phyloP scores from a whole-genome alignment of 495 filamentous ascomycete genomes.

The Hyaloscypha hepaticicola region DNA sequence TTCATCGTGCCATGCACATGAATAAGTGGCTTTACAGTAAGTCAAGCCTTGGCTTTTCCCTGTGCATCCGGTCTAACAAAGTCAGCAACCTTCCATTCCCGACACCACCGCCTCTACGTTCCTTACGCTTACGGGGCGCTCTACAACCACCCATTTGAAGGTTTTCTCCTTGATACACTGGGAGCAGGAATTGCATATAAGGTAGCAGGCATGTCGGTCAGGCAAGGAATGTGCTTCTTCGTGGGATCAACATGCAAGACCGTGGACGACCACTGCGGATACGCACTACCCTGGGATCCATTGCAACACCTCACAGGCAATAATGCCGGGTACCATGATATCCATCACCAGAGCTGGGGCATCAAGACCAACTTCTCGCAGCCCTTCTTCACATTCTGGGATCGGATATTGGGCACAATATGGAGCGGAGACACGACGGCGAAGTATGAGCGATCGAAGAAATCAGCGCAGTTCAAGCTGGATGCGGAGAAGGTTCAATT shows the following conservation, averaged over 20 bases:
- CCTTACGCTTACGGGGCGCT: conserved; percentile 96
- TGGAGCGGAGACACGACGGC: conserved; percentile 55
- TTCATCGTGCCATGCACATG: conserved; percentile 90
- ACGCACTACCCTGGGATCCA: conserved; percentile 91
- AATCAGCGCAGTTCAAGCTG: conserved; percentile 36
- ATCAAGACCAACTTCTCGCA: conserved; percentile 82
- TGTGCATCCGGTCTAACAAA: conserved; percentile 7
- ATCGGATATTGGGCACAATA: conserved; percentile 66
- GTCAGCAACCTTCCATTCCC: conserved; percentile 81
- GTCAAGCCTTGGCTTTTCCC: conserved; percentile 13
- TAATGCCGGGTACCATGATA: conserved; percentile 93
- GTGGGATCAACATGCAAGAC: conserved; percentile 86
- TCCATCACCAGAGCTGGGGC: conserved; percentile 98
- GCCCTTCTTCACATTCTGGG: conserved; percentile 88
- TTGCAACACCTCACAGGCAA: conserved; percentile 87
- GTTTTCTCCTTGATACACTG: conserved; percentile 86
- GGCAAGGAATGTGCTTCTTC: conserved; percentile 85
- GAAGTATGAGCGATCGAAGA: conserved; percentile 26
- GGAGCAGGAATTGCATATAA: conserved; percentile 83
- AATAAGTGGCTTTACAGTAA: conserved; percentile 95
- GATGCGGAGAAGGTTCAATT: conserved; percentile 28
- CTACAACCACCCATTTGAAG: conserved; percentile 94
- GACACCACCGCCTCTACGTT: conserved; percentile 94
- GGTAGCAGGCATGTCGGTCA: conserved; percentile 68
- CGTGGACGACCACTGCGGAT: conserved; percentile 96